phyloP scores from a whole-genome alignment of 305 asterid genomes.

The Striga hermonthica region DNA sequence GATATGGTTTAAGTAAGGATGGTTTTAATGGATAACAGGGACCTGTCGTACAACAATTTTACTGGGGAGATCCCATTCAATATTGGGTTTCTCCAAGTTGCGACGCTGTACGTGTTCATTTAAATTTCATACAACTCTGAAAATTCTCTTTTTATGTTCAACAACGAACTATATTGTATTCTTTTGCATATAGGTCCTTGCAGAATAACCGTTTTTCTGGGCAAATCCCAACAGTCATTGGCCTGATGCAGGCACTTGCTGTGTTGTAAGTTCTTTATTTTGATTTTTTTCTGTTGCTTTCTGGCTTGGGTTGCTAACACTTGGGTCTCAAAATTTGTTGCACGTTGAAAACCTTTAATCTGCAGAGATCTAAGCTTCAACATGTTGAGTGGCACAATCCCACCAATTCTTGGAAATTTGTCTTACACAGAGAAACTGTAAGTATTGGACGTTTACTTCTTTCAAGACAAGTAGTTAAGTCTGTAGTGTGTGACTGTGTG shows the following conservation, averaged over 20 bases:
- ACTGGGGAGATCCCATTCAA: conserved; percentile 88
- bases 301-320: neutral
- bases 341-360: neutral
- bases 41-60: conserved; percentile 75
- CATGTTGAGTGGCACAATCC: conserved; percentile 49
- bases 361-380: conserved; percentile 50
- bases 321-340: neutral
- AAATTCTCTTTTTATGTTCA: neutral
- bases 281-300: neutral
- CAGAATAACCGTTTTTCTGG: conserved; percentile 80
- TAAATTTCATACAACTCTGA: neutral
- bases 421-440: conserved; percentile 53
- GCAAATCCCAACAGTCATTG: conserved; percentile 79
- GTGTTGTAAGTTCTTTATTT: conserved; percentile 62
- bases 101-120: conserved; percentile 52
- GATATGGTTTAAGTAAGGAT: neutral
- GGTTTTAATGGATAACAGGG: conserved; percentile 44
- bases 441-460: conserved; percentile 19
- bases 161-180: neutral
- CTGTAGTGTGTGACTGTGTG: too few relatives aligned
- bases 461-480: neutral
- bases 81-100: conserved; percentile 96
- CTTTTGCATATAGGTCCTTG: conserved; percentile 50
- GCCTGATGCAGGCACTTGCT: conserved; percentile 99
- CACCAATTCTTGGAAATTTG: conserved; percentile 52